Base-by-base conservation (phyloP, 2,329 filamentous ascomycete genomes). In the Botrytis tulipae region DNA sequence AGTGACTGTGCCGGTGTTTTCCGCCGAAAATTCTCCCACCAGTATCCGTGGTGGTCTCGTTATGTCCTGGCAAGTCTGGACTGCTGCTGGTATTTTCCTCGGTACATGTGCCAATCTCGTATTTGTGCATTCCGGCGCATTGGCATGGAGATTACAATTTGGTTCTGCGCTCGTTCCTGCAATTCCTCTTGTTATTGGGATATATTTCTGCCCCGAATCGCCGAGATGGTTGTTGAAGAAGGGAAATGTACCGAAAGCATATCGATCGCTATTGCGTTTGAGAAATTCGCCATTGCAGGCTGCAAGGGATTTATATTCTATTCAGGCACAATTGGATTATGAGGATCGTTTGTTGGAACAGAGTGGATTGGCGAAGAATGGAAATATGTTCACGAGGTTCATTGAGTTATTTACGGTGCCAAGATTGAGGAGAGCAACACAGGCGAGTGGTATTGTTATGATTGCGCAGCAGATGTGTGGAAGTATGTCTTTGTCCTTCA, bases 401-500 rank as follows among this genome's bases (percentile, higher is more conserved):
- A 78, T 86, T 63, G 87, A 93, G 80, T 84, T 91, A 4, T 92
- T 93, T 78, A 92, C 89, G 12, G 86, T 93, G 71, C 90, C 92
- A 2, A 88, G 92, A 66, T 84, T 92, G 8, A 87, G 91, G 22
- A 87, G 91, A 54, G 94, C 94, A 4, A 95, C 90, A 7, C 85
- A 92, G 29, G 93, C 93, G 10, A 92, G 93, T 0, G 92, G 90
- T 76, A 90, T 89, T 1, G 93, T 95, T 77, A 97, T 80, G 79
- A 79, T 79, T 69, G 78, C 72, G 35, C 78, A 79, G 87, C 89
- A 74, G 84, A 78, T 78, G 75, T 77, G 72, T 60, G 72, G 72
- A 67, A 73, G 72, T 73, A 71, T 51, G 68, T 74, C 10, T 20
- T 48, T 62, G 1, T 48, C 60, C 16, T 54, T 14, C 8, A 62